A percentile compares a stretch with the other conserved stretches of the same genome.
Conservation (phyloP, 768 basidiomycete species). For the Pleurotus sapidus region DNA sequence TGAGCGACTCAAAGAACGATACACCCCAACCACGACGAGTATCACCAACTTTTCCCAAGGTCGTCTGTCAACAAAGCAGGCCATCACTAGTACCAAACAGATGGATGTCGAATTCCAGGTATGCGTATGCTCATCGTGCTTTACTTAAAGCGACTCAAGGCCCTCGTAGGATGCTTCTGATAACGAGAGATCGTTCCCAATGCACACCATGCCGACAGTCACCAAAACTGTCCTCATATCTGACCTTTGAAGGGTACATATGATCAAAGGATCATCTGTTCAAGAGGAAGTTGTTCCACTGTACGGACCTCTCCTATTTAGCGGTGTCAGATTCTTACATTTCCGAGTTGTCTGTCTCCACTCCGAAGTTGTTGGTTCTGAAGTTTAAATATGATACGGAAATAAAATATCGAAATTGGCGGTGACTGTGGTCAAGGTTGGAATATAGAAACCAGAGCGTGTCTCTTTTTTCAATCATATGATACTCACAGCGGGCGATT, state of each 20-base stretch:
- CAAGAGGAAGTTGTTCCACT: no score
- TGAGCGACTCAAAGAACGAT: constrained; percentile 13
- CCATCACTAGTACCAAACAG: neutral
- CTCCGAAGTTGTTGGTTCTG: no score
- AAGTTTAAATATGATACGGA: no score
- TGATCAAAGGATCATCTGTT: no score
- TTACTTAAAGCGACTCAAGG: neutral
- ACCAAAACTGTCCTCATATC: constrained; percentile 2
- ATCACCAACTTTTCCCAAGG: neutral
- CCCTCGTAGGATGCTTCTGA: neutral
- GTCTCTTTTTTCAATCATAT: no score
- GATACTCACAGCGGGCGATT: no score
- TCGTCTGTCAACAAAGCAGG: neutral
- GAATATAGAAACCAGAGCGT: no score
- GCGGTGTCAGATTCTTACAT: no score
- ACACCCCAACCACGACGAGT: constrained; percentile 7
- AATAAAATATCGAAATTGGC: no score
- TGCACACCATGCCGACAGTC: constrained; percentile 1
- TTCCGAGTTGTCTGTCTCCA: no score
- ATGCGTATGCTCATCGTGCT: neutral
- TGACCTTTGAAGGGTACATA: neutral
- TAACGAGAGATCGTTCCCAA: neutral
- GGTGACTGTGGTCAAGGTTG: no score
- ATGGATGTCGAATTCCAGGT: constrained; percentile 4
- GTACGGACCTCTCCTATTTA: no score